Conservation (phyloP, 225 moss, liverwort and hornwort species). For the Polytrichum formosum region DNA sequence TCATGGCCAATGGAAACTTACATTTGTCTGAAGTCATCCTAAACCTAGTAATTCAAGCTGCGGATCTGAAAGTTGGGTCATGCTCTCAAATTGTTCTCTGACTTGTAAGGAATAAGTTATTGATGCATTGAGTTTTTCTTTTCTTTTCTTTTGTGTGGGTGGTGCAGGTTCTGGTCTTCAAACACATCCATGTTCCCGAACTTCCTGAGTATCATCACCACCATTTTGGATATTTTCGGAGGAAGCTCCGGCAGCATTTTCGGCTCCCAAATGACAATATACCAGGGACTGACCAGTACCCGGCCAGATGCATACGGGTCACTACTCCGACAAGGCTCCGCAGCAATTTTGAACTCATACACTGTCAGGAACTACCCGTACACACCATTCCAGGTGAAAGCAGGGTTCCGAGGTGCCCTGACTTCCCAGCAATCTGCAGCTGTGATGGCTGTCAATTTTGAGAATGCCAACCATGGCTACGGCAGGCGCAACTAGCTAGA, state of each 20-base stretch:
- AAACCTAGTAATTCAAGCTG: too few species aligned
- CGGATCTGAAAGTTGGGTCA: too few species aligned
- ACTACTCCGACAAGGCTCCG: constrained; percentile 51
- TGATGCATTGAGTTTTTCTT: not conserved
- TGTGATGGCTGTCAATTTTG: constrained; percentile 42
- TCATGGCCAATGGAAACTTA: too few species aligned
- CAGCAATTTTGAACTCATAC: constrained; percentile 53
- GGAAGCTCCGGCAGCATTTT: constrained; percentile 20
- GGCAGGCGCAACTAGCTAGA: constrained; percentile 19
- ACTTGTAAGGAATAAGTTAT: too few species aligned
- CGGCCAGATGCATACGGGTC: constrained; percentile 43
- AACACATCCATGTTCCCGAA: constrained; percentile 16
- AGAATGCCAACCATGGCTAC: constrained; percentile 47
- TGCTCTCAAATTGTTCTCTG: too few species aligned
- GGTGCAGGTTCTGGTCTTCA: constrained; percentile 34
- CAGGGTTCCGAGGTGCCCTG: constrained; percentile 38
- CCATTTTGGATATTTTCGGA: constrained; percentile 8
- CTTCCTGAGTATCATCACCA: constrained; percentile 5
- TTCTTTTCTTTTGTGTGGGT: not conserved
- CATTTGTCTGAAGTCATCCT: too few species aligned
- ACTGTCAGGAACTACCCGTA: constrained; percentile 22
- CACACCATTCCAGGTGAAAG: constrained; percentile 41
- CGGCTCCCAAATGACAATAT: constrained; percentile 32
- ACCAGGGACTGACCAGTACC: constrained; percentile 37
- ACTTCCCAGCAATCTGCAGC: constrained; percentile 43